Evolutionary conservation across 2,329 filamentous ascomycete genomes (phyloP).

Genomic region (Catunica adiposa): DNA sequence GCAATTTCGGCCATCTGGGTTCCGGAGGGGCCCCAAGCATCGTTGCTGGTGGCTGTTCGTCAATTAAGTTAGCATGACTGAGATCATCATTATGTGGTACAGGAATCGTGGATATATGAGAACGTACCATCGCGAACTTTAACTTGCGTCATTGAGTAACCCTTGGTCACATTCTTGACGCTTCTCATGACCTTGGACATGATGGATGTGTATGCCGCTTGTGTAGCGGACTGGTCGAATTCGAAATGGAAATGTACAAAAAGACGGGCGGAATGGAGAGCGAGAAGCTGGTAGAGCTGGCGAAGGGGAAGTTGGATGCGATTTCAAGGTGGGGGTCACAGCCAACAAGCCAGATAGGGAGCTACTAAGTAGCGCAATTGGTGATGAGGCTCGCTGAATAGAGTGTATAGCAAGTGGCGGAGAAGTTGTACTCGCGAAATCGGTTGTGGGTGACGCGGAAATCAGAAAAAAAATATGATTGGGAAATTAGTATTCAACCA

Average conservation of each 20-base stretch:
- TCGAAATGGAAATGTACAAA: neutral
- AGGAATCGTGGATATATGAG: no score
- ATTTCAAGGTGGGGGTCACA: neutral
- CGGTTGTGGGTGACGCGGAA: neutral
- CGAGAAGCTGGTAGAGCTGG: neutral
- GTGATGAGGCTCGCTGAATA: neutral
- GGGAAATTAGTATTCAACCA: neutral
- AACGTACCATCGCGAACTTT: conserved; percentile 89
- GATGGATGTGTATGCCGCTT: conserved; percentile 18
- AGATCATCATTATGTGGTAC: neutral
- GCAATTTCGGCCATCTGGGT: conserved; percentile 98
- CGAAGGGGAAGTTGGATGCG: neutral
- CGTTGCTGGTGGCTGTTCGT: conserved; percentile 81
- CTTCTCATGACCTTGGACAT: conserved; percentile 98
- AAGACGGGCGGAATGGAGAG: neutral
- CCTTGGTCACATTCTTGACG: conserved; percentile 99
- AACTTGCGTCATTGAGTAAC: conserved; percentile 89
- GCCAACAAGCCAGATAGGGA: neutral
- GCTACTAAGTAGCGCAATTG: neutral
- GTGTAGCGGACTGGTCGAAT: conserved; percentile 8
- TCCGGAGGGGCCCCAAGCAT: conserved; percentile 93
- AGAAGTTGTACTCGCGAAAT: neutral
- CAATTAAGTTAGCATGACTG: conserved; percentile 3
- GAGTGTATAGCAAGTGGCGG: neutral
- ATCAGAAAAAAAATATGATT: neutral